phyloP scores from a whole-genome alignment of 352 stramenopile species.

The Phytophthora sojae region DNA sequence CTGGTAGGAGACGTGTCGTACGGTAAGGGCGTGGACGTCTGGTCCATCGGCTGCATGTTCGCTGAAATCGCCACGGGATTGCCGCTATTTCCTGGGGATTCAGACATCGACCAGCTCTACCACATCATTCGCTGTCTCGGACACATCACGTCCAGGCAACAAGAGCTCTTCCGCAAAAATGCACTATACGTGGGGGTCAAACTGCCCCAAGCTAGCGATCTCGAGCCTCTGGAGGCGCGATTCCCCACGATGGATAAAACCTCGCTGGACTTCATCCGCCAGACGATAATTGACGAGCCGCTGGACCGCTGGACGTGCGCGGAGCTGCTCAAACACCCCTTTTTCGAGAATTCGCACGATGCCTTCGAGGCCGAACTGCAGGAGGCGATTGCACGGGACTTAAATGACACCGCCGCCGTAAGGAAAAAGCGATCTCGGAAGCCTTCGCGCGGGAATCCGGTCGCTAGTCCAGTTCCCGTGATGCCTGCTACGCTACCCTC shows the following conservation, averaged over 20 bases:
- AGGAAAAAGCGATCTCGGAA: slow-evolving; percentile 73
- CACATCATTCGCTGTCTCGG: slow-evolving; percentile 88
- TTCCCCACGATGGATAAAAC: slow-evolving; percentile 76
- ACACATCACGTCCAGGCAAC: slow-evolving; percentile 71
- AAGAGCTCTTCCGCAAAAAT: slow-evolving; percentile 87
- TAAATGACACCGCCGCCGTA: slow-evolving; percentile 65
- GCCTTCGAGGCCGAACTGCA: slow-evolving; percentile 74
- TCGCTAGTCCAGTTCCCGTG: slow-evolving; percentile 16
- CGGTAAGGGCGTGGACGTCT: slow-evolving; percentile 97
- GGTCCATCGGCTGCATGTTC: slow-evolving; percentile 96
- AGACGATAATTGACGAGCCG: slow-evolving; percentile 82
- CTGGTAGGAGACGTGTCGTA: slow-evolving; percentile 91
- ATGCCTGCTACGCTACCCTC: slow-evolving; percentile 11
- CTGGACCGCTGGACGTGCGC: slow-evolving; percentile 83
- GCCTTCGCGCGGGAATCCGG: slow-evolving; percentile 26
- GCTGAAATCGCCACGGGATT: slow-evolving; percentile 96
- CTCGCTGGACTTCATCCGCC: slow-evolving; percentile 72
- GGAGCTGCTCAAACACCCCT: slow-evolving; percentile 78
- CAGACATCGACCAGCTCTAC: slow-evolving; percentile 95
- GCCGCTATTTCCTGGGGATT: slow-evolving; percentile 96
- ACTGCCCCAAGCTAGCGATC: slow-evolving; percentile 59
- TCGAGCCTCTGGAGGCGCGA: slow-evolving; percentile 65
- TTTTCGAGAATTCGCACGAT: slow-evolving; percentile 66
- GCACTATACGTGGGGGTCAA: slow-evolving; percentile 85
- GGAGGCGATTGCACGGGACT: slow-evolving; percentile 69